Conservation (phyloP, 192 early-diverging fungal species). For the Diversispora eburnea region DNA sequence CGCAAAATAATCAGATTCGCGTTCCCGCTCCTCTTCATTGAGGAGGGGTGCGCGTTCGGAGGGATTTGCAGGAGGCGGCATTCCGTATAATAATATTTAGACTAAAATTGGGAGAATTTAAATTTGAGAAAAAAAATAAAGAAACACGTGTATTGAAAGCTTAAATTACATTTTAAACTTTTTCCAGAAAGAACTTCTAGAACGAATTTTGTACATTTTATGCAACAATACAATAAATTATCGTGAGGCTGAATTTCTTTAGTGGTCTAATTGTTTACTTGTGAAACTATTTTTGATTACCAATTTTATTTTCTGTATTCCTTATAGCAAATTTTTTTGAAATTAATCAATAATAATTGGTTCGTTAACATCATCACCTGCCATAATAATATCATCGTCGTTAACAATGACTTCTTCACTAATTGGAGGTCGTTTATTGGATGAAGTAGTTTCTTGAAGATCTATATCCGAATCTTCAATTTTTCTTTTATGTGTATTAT, state of each 20-base stretch:
- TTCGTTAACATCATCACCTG: not conserved
- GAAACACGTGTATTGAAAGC: not conserved
- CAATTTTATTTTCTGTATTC: not conserved
- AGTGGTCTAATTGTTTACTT: too few species aligned
- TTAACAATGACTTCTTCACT: not conserved
- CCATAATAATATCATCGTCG: slow-evolving; percentile 10
- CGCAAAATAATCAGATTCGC: slow-evolving; percentile 31
- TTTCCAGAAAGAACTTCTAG: too few species aligned
- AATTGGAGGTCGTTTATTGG: not conserved
- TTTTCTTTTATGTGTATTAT: slow-evolving; percentile 1
- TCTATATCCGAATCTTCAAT: slow-evolving; percentile 6
- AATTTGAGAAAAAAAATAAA: not conserved
- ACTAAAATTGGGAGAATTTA: not conserved
- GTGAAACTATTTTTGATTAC: not conserved
- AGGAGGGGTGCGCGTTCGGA: not conserved
- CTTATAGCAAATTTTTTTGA: not conserved
- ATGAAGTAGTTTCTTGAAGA: not conserved
- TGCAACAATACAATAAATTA: too few species aligned
- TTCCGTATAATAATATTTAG: not conserved
- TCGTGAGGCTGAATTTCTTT: too few species aligned
- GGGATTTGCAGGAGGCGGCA: not conserved
- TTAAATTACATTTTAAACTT: too few species aligned
- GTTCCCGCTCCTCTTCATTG: not conserved
- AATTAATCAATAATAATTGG: slow-evolving; percentile 9
- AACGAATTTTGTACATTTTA: too few species aligned